Percentiles rank a stretch among this genome's conserved stretches.
These are phyloP conservation scores for Suillus sp. DNA, from an alignment of 768 basidiomycete genomes.

Conservation along the genomic window DNA sequence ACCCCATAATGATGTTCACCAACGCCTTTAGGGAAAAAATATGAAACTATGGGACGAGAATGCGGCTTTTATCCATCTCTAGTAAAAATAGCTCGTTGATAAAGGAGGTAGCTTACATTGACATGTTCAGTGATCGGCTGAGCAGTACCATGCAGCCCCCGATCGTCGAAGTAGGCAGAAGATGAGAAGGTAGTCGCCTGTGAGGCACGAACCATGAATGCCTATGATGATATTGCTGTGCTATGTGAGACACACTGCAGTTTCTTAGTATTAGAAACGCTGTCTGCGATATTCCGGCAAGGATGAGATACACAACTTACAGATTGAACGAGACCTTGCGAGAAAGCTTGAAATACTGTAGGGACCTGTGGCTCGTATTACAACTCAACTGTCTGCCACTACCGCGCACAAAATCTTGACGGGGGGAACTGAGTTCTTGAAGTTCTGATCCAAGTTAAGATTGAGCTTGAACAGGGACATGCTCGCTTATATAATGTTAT, in stretches of 20 bases:
- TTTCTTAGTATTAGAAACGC: neutral
- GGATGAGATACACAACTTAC: neutral
- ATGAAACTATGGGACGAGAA: slow-evolving; percentile 83
- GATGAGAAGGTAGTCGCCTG: slow-evolving; percentile 67
- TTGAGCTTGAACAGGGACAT: neutral
- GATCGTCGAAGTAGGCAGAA: slow-evolving; percentile 73
- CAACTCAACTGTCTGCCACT: neutral
- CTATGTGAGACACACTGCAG: neutral
- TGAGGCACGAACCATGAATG: slow-evolving; percentile 38
- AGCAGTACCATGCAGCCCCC: slow-evolving; percentile 68
- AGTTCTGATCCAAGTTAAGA: neutral
- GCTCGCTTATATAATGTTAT: slow-evolving; percentile 2
- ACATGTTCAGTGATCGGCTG: slow-evolving; percentile 81
- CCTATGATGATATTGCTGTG: neutral
- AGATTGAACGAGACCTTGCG: neutral
- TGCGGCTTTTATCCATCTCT: slow-evolving; percentile 31
- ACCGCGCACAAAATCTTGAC: neutral
- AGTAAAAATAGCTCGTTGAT: slow-evolving; percentile 9
- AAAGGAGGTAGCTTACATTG: slow-evolving; percentile 52
- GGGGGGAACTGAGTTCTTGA: neutral
- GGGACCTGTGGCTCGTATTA: neutral
- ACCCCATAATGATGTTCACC: slow-evolving; percentile 98
- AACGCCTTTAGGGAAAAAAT: slow-evolving; percentile 93
- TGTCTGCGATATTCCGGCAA: neutral
- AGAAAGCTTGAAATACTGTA: neutral